phyloP scores from a whole-genome alignment of 2,329 filamentous ascomycete species.

The Neonectria ditissima region DNA sequence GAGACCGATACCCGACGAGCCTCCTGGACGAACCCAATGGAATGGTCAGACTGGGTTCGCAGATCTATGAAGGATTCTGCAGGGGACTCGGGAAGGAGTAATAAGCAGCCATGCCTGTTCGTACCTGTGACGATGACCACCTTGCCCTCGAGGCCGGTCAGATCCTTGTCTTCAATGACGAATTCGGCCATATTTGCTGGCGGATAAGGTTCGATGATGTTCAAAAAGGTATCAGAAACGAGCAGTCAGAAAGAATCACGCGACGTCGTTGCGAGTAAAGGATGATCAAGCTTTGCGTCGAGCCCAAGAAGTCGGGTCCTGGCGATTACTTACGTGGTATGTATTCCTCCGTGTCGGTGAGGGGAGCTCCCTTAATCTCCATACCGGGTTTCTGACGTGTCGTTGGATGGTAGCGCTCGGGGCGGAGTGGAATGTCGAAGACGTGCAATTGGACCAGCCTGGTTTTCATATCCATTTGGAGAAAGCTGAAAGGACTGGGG shows the following conservation, averaged over 20 bases:
- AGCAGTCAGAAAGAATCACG: not conserved
- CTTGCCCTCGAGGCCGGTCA: constrained; percentile 59
- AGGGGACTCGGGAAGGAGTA: not conserved
- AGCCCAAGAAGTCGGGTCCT: not conserved
- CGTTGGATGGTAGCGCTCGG: not conserved
- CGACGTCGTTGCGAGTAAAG: not conserved
- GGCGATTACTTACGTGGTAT: not conserved
- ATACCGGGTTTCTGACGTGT: not conserved
- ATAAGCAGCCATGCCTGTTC: constrained; percentile 46
- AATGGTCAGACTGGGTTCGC: not conserved
- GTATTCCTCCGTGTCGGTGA: not conserved
- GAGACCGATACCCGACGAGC: constrained; percentile 71
- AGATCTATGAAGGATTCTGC: not conserved
- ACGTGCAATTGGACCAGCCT: not conserved
- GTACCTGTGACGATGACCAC: constrained; percentile 63
- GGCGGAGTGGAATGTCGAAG: not conserved
- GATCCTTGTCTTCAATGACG: constrained; percentile 57
- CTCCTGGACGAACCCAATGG: constrained; percentile 50
- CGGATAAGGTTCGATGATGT: not conserved
- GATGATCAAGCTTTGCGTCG: not conserved
- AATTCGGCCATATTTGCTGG: constrained; percentile 57
- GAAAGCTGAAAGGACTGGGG: not conserved
- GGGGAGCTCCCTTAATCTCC: constrained; percentile 1
- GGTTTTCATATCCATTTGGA: not conserved
- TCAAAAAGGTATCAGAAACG: not conserved